Evolutionary conservation across 2,329 filamentous ascomycete genomes (phyloP), one percentile per base, ranked within the genome.

Genomic region (Penicillium brasilianum): DNA sequence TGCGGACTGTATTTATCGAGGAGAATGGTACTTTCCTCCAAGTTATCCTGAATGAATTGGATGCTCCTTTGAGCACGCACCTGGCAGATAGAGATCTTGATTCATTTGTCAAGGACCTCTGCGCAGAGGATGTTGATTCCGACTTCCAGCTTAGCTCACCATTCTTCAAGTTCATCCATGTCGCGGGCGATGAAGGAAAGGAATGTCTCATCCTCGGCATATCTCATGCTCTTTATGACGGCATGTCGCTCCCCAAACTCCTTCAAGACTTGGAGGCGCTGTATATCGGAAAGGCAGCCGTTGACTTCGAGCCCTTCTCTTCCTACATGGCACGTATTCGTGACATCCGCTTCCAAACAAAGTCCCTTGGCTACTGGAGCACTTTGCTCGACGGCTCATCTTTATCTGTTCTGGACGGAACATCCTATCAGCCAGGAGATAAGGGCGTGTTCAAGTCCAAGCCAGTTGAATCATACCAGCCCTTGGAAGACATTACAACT

Each of bases 181-280:
- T 86, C 32, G 72, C 78, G 56, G 74, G 71, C 28, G 63, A 51
- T 2, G 44, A 69, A 11, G 70, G 73, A 16, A 61, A 75, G 3
- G 71, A 74, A 1, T 78, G 77, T 30, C 82, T 84, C 1, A 56
- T 71, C 34, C 80, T 88, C 70, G 82, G 87, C 57, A 82, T 90
- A 52, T 89, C 87, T 0, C 87, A 90, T 69, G 84, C 87, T 0
- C 87, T 88, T 64, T 89, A 90, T 71, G 87, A 90, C 63, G 87
- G 87, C 65, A 85, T 89, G 28, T 89, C 85, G 60, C 80, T 89
- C 2, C 86, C 86, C 0, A 73, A 80, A 3, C 77, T 89, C 7
- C 82, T 89, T 39, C 80, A 80, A 28, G 85, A 89, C 69, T 79
- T 89, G 9, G 83, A 83, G 0, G 78, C 79, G 0, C 71, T 89